These are phyloP conservation scores for Nyctanthes arbortristis DNA, from an alignment of 257 asterid genomes.

Conservation along the genomic window DNA sequence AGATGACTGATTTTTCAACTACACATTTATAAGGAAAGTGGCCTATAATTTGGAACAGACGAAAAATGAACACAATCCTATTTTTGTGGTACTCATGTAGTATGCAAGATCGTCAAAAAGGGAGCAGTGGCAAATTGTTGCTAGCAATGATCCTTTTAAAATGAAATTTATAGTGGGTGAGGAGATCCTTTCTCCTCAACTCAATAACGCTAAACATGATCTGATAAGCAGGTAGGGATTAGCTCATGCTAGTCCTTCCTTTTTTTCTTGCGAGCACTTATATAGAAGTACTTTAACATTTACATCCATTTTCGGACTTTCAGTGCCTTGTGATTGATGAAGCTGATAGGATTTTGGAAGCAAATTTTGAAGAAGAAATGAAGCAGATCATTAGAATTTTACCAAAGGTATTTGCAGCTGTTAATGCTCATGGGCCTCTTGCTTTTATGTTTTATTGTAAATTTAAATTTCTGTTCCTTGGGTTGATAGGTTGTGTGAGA, in stretches of 20 bases:
- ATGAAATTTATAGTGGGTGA: not conserved
- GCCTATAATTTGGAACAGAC: no score
- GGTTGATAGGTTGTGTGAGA: not conserved
- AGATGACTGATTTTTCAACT: no score
- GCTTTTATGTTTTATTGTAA: slow-evolving; percentile 5
- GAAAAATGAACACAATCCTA: no score
- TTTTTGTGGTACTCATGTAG: no score
- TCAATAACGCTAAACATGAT: not conserved
- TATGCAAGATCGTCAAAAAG: not conserved
- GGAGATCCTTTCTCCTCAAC: slow-evolving; percentile 2
- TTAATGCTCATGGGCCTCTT: not conserved
- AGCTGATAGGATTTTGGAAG: slow-evolving; percentile 97
- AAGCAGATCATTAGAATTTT: slow-evolving; percentile 71
- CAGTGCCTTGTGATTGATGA: slow-evolving; percentile 96
- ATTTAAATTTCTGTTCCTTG: not conserved
- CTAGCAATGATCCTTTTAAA: not conserved
- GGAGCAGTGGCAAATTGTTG: not conserved
- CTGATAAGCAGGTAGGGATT: not conserved
- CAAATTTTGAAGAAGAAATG: slow-evolving; percentile 94
- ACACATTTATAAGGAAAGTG: no score
- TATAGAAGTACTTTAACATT: not conserved
- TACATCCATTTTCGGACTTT: slow-evolving; percentile 32
- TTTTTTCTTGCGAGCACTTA: not conserved
- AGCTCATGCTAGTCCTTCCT: not conserved
- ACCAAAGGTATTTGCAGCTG: slow-evolving; percentile 68